Evolutionary conservation across 2,329 filamentous ascomycete genomes (phyloP).

Genomic region (Fusarium oxysporum): DNA sequence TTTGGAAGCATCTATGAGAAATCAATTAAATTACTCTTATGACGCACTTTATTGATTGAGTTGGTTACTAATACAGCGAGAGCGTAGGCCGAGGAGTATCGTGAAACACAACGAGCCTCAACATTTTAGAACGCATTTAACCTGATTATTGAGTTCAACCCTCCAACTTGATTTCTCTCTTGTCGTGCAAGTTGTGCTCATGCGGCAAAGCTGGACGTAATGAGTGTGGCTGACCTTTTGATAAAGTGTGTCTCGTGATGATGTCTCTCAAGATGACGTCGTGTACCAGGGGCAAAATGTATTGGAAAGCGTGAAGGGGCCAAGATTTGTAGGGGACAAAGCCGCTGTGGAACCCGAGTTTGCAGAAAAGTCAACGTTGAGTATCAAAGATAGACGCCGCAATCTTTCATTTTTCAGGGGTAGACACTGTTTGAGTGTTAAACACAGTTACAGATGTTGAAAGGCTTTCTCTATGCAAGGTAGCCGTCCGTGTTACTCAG

Average conservation of each 20-base stretch:
- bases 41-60: neutral
- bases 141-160: neutral
- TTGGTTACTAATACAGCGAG: neutral
- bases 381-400: slow-evolving; percentile 31
- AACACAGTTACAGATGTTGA: neutral
- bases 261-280: slow-evolving; percentile 32
- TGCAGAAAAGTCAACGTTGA: neutral
- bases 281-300: slow-evolving; percentile 12
- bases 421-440: neutral
- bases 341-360: slow-evolving; percentile 23
- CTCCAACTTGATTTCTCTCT: neutral
- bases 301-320: neutral
- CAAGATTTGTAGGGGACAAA: slow-evolving; percentile 12
- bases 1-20: slow-evolving; percentile 12
- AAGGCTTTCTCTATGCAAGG: neutral
- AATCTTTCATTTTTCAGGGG: slow-evolving; percentile 17
- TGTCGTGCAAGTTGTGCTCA: neutral
- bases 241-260: slow-evolving; percentile 27
- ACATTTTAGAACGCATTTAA: neutral
- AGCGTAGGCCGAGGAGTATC: neutral
- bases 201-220: slow-evolving; percentile 25
- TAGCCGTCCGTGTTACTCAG: neutral
- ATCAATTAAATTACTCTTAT: slow-evolving; percentile 19
- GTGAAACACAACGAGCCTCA: neutral
- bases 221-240: slow-evolving; percentile 23